A percentile compares a stretch with the other conserved stretches of the same genome.
These are phyloP conservation scores for Chaetomium olivaceum DNA, from an alignment of 2,329 filamentous ascomycete species.

Conservation along the genomic window DNA sequence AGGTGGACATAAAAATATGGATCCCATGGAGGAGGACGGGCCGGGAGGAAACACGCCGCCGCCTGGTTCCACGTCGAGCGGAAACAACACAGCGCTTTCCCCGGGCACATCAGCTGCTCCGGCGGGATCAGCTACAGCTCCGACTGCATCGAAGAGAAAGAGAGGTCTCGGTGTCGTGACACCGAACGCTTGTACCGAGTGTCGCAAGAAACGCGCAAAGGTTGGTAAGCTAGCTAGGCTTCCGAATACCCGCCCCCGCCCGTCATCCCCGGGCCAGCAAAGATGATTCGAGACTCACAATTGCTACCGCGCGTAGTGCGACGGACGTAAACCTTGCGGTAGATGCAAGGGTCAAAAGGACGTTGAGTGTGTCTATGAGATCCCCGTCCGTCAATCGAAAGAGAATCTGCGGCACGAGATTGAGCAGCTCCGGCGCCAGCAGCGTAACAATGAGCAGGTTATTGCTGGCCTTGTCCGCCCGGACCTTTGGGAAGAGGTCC, in stretches of 20 bases:
- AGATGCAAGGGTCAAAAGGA: conserved; percentile 58
- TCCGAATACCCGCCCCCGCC: neutral
- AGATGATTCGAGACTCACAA: neutral
- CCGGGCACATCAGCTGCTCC: conserved; percentile 30
- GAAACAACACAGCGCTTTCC: conserved; percentile 19
- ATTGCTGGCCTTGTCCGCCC: conserved; percentile 55
- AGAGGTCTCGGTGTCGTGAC: conserved; percentile 59
- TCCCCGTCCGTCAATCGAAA: conserved; percentile 64
- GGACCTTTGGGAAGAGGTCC: conserved; percentile 55
- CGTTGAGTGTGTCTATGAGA: conserved; percentile 60
- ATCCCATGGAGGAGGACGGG: conserved; percentile 30
- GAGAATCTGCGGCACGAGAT: conserved; percentile 62
- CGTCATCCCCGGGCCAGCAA: neutral
- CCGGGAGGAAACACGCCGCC: conserved; percentile 17
- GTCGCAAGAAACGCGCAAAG: conserved; percentile 63
- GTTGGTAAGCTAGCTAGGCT: conserved; percentile 38
- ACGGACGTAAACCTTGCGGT: conserved; percentile 57
- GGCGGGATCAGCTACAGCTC: conserved; percentile 32
- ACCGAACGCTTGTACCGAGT: conserved; percentile 62
- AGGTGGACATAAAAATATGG: conserved; percentile 18
- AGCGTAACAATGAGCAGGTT: conserved; percentile 57
- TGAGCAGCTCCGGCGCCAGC: conserved; percentile 55
- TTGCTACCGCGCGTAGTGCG: conserved; percentile 48
- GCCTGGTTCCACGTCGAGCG: conserved; percentile 11
- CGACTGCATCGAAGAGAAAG: conserved; percentile 50